phyloP scores from a whole-genome alignment of 2,329 filamentous ascomycete species.

The Colletotrichum sansevieriae region DNA sequence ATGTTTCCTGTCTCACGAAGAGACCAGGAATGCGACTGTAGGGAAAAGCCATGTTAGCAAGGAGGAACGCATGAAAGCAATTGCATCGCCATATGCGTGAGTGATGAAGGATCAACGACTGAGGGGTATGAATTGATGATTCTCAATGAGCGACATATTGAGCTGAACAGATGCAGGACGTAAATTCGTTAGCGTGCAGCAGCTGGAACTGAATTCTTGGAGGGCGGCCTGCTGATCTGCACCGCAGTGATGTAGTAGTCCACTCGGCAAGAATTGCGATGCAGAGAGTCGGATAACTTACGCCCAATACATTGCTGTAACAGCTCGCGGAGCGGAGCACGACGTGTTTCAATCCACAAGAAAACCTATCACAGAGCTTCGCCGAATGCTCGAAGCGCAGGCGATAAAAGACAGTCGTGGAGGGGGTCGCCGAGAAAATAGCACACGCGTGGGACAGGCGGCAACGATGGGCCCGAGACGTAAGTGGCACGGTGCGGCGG shows the following conservation, averaged over 20 bases:
- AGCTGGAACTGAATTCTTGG: constrained; percentile 16
- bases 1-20: constrained; percentile 46
- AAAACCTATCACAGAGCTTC: background rate
- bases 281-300: constrained; percentile 33
- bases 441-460: constrained; percentile 15
- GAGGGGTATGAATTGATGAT: background rate
- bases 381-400: constrained; percentile 5
- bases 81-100: constrained; percentile 16
- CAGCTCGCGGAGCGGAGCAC: constrained; percentile 17
- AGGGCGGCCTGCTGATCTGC: constrained; percentile 25
- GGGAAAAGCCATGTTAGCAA: constrained; percentile 47
- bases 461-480: constrained; percentile 1
- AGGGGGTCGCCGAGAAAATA: constrained; percentile 3
- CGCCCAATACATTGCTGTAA: constrained; percentile 30
- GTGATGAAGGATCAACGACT: background rate
- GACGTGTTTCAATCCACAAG: constrained; percentile 18
- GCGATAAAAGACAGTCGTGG: background rate
- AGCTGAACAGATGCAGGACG: background rate
- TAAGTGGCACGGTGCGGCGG: constrained; percentile 18
- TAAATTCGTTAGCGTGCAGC: background rate
- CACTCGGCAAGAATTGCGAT: constrained; percentile 21
- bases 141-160: background rate
- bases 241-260: constrained; percentile 9
- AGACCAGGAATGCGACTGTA: constrained; percentile 45
- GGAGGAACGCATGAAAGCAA: background rate